These are phyloP conservation scores for Fraxinus excelsior DNA, from an alignment of 257 asterid species.

Conservation along the genomic window DNA sequence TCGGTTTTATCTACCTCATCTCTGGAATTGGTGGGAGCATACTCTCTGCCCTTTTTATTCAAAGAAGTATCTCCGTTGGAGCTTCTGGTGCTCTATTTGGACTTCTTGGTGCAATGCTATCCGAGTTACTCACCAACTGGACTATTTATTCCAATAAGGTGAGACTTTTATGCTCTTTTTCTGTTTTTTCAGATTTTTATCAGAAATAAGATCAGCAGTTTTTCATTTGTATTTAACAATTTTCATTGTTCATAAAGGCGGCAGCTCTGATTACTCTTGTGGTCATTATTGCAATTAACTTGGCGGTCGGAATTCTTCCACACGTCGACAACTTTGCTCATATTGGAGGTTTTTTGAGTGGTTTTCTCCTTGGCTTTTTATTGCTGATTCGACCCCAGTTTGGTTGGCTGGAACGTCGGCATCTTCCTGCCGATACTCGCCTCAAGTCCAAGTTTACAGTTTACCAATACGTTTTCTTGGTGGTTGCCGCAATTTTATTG, in stretches of 20 bases:
- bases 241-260: constrained; percentile 39
- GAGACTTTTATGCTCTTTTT: background rate
- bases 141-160: constrained; percentile 93
- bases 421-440: constrained; percentile 57
- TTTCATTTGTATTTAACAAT: background rate
- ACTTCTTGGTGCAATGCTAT: constrained; percentile 96
- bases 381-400: constrained; percentile 78
- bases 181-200: background rate
- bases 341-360: constrained; percentile 79
- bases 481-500: constrained; percentile 50
- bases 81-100: constrained; percentile 99
- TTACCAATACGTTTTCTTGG: constrained; percentile 58
- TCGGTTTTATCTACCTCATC: constrained; percentile 70
- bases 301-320: constrained; percentile 84
- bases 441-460: constrained; percentile 66
- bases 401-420: constrained; percentile 66
- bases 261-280: constrained; percentile 89
- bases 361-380: constrained; percentile 80
- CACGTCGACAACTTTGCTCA: constrained; percentile 92
- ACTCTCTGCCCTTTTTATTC: constrained; percentile 78
- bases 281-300: constrained; percentile 60
- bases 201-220: background rate
- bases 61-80: constrained; percentile 82
- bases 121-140: constrained; percentile 96
- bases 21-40: constrained; percentile 94